These are phyloP conservation scores for Alternaria infectoria DNA, from an alignment of 2,329 filamentous ascomycete species.

Conservation along the genomic window DNA sequence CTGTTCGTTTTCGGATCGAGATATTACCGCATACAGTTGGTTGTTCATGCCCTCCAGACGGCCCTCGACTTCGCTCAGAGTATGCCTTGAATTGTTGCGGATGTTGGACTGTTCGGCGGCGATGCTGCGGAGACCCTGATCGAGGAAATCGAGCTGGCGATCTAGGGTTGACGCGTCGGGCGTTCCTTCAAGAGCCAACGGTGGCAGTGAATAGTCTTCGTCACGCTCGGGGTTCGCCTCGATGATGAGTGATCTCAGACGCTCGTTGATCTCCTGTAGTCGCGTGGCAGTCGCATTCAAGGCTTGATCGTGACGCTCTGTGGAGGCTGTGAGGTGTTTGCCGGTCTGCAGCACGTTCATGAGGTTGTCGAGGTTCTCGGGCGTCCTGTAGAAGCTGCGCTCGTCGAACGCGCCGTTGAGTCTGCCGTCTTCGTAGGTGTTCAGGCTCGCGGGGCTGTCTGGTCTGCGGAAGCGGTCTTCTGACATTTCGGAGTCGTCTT, in stretches of 20 bases:
- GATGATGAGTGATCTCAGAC: slow-evolving; percentile 71
- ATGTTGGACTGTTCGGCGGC: slow-evolving; percentile 60
- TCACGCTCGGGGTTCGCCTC: slow-evolving; percentile 62
- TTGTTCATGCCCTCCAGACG: slow-evolving; percentile 62
- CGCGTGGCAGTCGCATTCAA: slow-evolving; percentile 69
- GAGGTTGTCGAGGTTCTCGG: slow-evolving; percentile 67
- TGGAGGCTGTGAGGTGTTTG: slow-evolving; percentile 34
- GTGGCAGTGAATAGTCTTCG: slow-evolving; percentile 39
- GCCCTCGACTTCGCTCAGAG: slow-evolving; percentile 45
- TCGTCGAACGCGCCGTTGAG: slow-evolving; percentile 72
- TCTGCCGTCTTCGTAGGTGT: slow-evolving; percentile 67
- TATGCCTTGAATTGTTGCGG: slow-evolving; percentile 35
- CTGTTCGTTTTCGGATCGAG: slow-evolving; percentile 58
- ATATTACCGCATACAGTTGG: slow-evolving; percentile 61
- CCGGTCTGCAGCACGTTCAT: slow-evolving; percentile 48
- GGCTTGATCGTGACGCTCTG: slow-evolving; percentile 53
- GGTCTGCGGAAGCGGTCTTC: slow-evolving; percentile 57
- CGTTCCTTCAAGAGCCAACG: slow-evolving; percentile 23
- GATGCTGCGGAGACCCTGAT: slow-evolving; percentile 68
- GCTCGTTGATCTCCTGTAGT: slow-evolving; percentile 71
- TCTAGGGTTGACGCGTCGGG: slow-evolving; percentile 46
- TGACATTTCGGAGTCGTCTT: slow-evolving; percentile 50
- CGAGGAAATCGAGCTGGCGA: slow-evolving; percentile 73
- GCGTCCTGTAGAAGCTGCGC: slow-evolving; percentile 72
- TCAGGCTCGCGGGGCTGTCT: slow-evolving; percentile 78